Percentiles rank a stretch among this genome's conserved stretches.
Evolutionary conservation across 2,329 filamentous ascomycete genomes (phyloP).

Genomic region (Trichoderma polysporum): DNA sequence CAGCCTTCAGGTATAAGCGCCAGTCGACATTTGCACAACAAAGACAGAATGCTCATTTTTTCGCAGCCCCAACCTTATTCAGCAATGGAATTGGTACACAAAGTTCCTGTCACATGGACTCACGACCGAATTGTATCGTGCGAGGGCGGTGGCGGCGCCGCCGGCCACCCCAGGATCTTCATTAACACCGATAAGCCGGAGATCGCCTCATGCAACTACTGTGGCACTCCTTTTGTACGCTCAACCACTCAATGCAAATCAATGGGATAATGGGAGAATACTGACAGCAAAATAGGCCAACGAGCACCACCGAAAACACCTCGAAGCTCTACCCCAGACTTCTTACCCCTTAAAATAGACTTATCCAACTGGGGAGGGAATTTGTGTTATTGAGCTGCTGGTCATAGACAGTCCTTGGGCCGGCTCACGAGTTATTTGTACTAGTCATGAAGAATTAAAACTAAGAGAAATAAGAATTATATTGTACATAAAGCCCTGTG

Average conservation of each 20-base stretch:
- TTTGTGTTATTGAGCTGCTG: neutral
- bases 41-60: neutral
- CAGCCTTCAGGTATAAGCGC: slow-evolving; percentile 70
- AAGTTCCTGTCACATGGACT: slow-evolving; percentile 91
- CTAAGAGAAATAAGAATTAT: neutral
- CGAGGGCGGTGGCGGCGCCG: slow-evolving; percentile 86
- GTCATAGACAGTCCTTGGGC: slow-evolving; percentile 3
- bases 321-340: slow-evolving; percentile 77
- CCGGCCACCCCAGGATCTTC: slow-evolving; percentile 89
- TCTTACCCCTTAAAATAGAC: slow-evolving; percentile 73
- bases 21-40: neutral
- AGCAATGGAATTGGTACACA: slow-evolving; percentile 94
- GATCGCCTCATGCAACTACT: slow-evolving; percentile 88
- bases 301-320: slow-evolving; percentile 80
- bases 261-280: neutral
- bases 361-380: slow-evolving; percentile 8
- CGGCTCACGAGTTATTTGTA: slow-evolving; percentile 10
- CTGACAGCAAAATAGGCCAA: slow-evolving; percentile 63
- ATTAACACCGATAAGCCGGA: slow-evolving; percentile 98
- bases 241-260: neutral
- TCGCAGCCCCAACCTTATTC: slow-evolving; percentile 79
- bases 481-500: slow-evolving; percentile 17
- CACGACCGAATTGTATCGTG: slow-evolving; percentile 80
- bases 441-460: slow-evolving; percentile 11
- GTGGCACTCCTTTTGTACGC: slow-evolving; percentile 87